A percentile compares a stretch with the other conserved stretches of the same genome.
These are phyloP conservation scores for Aegilops bicornis DNA, from an alignment of 176 grass and related monocot species.

Conservation along the genomic window DNA sequence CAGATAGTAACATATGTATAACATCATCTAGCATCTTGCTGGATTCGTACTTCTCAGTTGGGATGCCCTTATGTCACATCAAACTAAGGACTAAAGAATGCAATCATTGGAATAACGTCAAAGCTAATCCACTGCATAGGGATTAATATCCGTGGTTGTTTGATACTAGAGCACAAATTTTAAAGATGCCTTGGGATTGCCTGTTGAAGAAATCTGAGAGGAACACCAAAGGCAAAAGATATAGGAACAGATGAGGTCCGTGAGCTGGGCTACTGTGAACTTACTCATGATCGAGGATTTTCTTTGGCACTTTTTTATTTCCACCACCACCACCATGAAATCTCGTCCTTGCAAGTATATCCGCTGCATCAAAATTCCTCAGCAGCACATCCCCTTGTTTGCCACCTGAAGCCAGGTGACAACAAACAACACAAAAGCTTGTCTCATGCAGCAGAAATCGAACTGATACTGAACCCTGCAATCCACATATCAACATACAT, in stretches of 20 bases:
- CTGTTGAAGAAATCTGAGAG: conserved; percentile 1
- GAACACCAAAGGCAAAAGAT: neutral
- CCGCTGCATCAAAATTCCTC: conserved; percentile 63
- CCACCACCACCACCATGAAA: conserved; percentile 36
- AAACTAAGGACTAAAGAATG: conserved; percentile 17
- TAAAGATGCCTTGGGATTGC: neutral
- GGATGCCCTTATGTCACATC: conserved; percentile 28
- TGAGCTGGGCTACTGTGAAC: conserved; percentile 37
- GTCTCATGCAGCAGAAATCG: conserved; percentile 72
- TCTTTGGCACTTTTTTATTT: conserved; percentile 58
- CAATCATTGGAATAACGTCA: neutral
- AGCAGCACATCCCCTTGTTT: conserved; percentile 72
- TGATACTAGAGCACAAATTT: neutral
- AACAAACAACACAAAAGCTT: conserved; percentile 92
- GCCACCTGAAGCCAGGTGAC: conserved; percentile 90
- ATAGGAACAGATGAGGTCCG: neutral
- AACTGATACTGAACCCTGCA: conserved; percentile 85
- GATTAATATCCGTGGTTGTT: neutral
- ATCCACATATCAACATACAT: neutral
- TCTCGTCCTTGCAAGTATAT: conserved; percentile 73
- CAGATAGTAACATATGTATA: conserved; percentile 14
- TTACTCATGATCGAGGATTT: conserved; percentile 86
- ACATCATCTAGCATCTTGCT: neutral
- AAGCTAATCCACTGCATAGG: neutral
- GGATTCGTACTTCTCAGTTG: conserved; percentile 20